A percentile compares a stretch with the other conserved stretches of the same genome.
Evolutionary conservation across 768 basidiomycete genomes (phyloP).

Genomic region (Hericium erinaceus): DNA sequence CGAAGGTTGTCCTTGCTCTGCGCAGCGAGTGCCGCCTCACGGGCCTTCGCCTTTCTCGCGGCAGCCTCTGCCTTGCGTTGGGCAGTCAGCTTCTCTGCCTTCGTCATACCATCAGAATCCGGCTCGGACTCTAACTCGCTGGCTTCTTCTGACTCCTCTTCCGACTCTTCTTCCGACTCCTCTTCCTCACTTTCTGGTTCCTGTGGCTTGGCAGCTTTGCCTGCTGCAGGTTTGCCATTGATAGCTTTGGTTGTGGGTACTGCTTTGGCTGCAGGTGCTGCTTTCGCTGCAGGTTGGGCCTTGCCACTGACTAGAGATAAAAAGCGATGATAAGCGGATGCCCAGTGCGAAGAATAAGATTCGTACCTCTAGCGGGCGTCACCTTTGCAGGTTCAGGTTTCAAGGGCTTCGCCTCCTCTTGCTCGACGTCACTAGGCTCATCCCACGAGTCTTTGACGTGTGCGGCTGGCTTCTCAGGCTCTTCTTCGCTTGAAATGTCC

Average conservation of each 20-base stretch:
- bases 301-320: conserved; percentile 5
- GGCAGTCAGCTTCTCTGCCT: conserved; percentile 53
- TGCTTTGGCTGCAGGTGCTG: conserved; percentile 8
- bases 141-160: conserved; percentile 22
- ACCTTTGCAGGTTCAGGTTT: conserved; percentile 6
- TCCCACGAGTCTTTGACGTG: conserved; percentile 31
- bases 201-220: conserved; percentile 18
- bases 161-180: conserved; percentile 32
- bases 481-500: conserved; percentile 64
- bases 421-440: conserved; percentile 39
- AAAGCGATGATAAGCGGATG: background rate
- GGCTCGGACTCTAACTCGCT: conserved; percentile 32
- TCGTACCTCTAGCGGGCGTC: conserved; percentile 3
- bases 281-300: background rate
- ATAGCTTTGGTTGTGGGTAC: conserved; percentile 20
- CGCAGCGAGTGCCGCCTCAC: conserved; percentile 78
- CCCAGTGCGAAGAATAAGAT: background rate
- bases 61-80: conserved; percentile 81
- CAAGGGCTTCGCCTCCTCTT: conserved; percentile 8
- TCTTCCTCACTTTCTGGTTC: conserved; percentile 17
- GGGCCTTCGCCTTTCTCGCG: conserved; percentile 66
- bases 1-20: conserved; percentile 84
- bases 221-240: conserved; percentile 19
- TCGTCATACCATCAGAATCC: conserved; percentile 58
- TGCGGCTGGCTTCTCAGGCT: conserved; percentile 13